Percentiles rank a stretch among this genome's conserved stretches.
Evolutionary conservation across 2,329 filamentous ascomycete species (phyloP).

Genomic region (Exophiala viscosa): DNA sequence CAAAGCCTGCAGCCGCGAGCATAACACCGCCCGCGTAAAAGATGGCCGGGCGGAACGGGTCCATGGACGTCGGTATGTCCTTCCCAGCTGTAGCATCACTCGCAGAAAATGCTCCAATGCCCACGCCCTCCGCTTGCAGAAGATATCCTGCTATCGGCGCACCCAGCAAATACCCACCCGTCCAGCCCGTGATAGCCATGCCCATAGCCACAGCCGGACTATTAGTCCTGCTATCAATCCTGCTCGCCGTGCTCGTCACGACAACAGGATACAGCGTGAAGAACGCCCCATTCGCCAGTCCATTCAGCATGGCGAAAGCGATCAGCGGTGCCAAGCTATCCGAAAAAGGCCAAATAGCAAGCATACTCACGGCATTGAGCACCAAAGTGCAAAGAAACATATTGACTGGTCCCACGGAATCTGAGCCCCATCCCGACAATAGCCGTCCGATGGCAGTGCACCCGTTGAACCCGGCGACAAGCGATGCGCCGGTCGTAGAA

Average conservation of each 20-base stretch:
- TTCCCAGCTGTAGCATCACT: not conserved
- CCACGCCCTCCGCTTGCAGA: slow-evolving; percentile 53
- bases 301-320: slow-evolving; percentile 59
- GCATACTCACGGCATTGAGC: slow-evolving; percentile 55
- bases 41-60: slow-evolving; percentile 59
- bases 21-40: slow-evolving; percentile 58
- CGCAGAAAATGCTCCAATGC: slow-evolving; percentile 18
- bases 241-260: slow-evolving; percentile 55
- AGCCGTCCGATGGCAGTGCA: slow-evolving; percentile 58
- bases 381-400: slow-evolving; percentile 48
- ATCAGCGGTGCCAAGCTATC: slow-evolving; percentile 52
- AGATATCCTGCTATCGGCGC: slow-evolving; percentile 60
- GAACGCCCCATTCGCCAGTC: slow-evolving; percentile 59
- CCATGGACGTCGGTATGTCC: slow-evolving; percentile 40
- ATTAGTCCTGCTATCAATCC: slow-evolving; percentile 31
- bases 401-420: slow-evolving; percentile 55
- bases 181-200: slow-evolving; percentile 61
- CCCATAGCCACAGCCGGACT: slow-evolving; percentile 56
- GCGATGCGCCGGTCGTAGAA: slow-evolving; percentile 51
- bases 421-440: slow-evolving; percentile 52
- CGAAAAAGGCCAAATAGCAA: slow-evolving; percentile 60
- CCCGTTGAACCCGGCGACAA: slow-evolving; percentile 61
- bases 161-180: slow-evolving; percentile 58
- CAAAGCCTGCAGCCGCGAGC: slow-evolving; percentile 43
- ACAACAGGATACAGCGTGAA: slow-evolving; percentile 63